A percentile compares a stretch with the other conserved stretches of the same genome.
These are phyloP conservation scores for Verticillium longisporum DNA, from an alignment of 2,329 filamentous ascomycete genomes.

Conservation along the genomic window DNA sequence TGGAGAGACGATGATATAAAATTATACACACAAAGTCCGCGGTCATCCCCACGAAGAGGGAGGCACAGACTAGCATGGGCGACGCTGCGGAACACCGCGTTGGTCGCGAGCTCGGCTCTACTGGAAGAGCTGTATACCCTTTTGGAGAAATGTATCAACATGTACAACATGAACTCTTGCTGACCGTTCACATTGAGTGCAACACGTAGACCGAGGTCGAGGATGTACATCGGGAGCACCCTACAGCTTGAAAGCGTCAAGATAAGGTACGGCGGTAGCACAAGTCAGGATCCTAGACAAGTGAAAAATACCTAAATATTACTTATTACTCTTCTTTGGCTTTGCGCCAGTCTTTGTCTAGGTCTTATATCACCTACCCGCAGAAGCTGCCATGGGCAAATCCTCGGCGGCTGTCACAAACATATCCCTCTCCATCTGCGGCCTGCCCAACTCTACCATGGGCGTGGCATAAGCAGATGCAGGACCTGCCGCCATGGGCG, in stretches of 20 bases:
- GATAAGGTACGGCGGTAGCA: no score
- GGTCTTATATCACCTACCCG: background rate
- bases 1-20: background rate
- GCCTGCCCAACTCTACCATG: constrained; percentile 17
- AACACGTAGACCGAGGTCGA: no score
- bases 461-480: background rate
- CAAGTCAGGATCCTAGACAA: no score
- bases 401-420: constrained; percentile 48
- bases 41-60: background rate
- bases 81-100: background rate
- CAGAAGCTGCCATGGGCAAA: constrained; percentile 22
- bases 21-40: background rate
- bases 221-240: no score
- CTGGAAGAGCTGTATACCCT: constrained; percentile 8
- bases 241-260: no score
- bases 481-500: background rate
- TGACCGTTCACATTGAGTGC: no score
- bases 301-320: background rate
- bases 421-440: constrained; percentile 35
- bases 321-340: constrained; percentile 15
- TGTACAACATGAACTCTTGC: constrained; percentile 3
- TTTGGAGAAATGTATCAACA: constrained; percentile 9
- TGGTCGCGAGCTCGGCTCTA: background rate
- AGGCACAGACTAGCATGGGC: background rate
- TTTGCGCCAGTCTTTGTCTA: constrained; percentile 22